A percentile compares a stretch with the other conserved stretches of the same genome.
phyloP scores from a whole-genome alignment of 768 basidiomycete species.

The Porpolomopsis calyptriformis region DNA sequence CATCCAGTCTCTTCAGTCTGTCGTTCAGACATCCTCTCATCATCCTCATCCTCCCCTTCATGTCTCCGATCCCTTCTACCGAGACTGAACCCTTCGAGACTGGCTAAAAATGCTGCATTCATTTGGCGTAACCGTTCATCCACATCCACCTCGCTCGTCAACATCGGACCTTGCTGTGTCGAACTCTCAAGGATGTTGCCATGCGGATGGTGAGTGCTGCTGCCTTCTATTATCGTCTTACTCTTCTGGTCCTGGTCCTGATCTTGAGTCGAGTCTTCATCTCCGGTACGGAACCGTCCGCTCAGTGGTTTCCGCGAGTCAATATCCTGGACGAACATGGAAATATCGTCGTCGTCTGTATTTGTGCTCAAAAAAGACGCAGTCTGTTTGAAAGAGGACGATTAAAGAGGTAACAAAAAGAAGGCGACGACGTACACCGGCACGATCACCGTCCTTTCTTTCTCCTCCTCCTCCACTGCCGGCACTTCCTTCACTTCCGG shows the following conservation, averaged over 20 bases:
- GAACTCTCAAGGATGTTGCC: background rate
- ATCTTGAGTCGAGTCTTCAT: background rate
- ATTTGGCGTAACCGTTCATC: constrained; percentile 53
- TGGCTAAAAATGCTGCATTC: constrained; percentile 58
- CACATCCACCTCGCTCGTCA: constrained; percentile 57
- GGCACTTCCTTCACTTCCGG: constrained; percentile 28
- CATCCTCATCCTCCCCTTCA: constrained; percentile 7
- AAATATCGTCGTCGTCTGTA: constrained; percentile 70
- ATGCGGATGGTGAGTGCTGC: background rate
- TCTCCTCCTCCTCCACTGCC: constrained; percentile 13
- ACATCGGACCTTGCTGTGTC: constrained; percentile 35
- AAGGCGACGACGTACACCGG: constrained; percentile 8
- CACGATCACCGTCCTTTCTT: constrained; percentile 8
- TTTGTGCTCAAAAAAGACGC: constrained; percentile 37
- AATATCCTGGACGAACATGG: constrained; percentile 68
- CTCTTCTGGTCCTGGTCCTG: background rate
- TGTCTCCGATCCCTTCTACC: constrained; percentile 13
- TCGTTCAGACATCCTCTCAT: too few species aligned
- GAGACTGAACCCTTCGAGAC: constrained; percentile 47
- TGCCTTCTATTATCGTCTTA: background rate
- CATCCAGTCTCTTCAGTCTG: too few species aligned
- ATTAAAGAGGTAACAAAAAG: background rate
- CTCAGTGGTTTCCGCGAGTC: constrained; percentile 58
- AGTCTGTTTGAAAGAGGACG: constrained; percentile 18
- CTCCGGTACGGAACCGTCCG: constrained; percentile 20